Base-by-base conservation (phyloP, 1,284 basidiomycete genomes). In the Irpex sp. region DNA sequence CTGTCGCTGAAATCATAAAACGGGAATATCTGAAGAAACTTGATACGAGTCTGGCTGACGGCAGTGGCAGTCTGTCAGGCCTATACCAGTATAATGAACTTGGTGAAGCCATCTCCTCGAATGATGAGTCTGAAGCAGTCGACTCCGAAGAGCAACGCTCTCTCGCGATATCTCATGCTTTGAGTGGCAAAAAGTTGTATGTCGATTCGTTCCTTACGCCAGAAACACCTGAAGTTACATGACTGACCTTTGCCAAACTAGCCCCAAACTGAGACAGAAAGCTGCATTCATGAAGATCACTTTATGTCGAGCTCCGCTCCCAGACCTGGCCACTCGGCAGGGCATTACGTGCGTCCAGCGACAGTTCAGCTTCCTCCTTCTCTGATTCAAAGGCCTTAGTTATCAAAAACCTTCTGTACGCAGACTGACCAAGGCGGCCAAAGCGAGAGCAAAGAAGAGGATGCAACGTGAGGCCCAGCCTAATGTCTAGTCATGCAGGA, bases 1-100 rank as follows among this genome's bases (percentile, higher is more conserved):
- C 89, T 0, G 88, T 94, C 3, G 88, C 86, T 0, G 93, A 95
- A 75, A 92, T 94, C 62, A 85, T 94, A 69, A 94, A 95, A 73
- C 83, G 93, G 37, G 89, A 93, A 69, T 93, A 87, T 70, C 64
- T 91, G 65, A 85, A 85, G 64, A 72, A 70, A 37, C 75, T 85
- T 8, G 78, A 79, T 0, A 70, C 77, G 1, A 70, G 77, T 15
- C 72, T 83, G 21, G 72, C 74, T 0, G 68, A 71, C 17, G 49
- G 49, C 9, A 57, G 56, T 2, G 71, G 71, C 0, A 61, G 61
- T 3, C 65, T 74, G 5, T 67, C 68, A 8, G 85, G 90, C 4
- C 74, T 95, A 55, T 86, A 93, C 75, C 93, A 95, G 72, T 94
- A 94, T 75, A 95, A 92, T 67, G 81, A 89, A 65, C 75, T 90